Percentiles rank a stretch among this genome's conserved stretches.
Evolutionary conservation across 2,329 filamentous ascomycete genomes (phyloP).

Genomic region (Talaromyces islandicus): DNA sequence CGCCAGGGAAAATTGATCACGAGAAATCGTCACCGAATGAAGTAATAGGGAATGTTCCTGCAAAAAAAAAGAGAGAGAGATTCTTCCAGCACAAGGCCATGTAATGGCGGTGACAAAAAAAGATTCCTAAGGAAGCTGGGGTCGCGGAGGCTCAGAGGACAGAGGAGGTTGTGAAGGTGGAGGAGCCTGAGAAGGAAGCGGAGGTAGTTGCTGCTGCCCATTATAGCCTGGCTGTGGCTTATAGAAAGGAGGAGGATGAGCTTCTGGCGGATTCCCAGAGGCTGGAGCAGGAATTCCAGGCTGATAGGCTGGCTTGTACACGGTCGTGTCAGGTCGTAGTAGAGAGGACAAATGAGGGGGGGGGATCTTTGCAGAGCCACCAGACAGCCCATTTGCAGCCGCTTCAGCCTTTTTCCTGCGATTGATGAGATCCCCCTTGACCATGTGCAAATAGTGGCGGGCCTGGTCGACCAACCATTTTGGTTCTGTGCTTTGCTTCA

Average conservation of each 20-base stretch:
- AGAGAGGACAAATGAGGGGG: background rate
- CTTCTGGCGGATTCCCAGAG: background rate
- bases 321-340: background rate
- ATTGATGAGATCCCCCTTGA: constrained; percentile 52
- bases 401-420: constrained; percentile 37
- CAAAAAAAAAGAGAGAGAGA: too few species aligned
- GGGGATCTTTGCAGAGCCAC: background rate
- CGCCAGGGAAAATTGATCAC: background rate
- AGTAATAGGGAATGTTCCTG: background rate
- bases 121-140: background rate
- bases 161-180: background rate
- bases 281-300: background rate
- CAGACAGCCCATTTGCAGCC: background rate
- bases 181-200: background rate
- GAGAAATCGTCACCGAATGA: background rate
- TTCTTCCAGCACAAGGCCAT: background rate
- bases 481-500: constrained; percentile 55
- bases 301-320: background rate
- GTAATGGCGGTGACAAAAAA: background rate
- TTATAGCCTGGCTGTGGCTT: background rate
- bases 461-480: constrained; percentile 49
- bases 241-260: background rate
- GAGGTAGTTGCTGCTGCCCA: constrained; percentile 17
- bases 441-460: constrained; percentile 50
- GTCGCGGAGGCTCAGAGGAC: background rate